Percentiles rank a stretch among this genome's conserved stretches.
Conservation (phyloP, 2,329 filamentous ascomycete species). For the Paramyrothecium roridum region DNA sequence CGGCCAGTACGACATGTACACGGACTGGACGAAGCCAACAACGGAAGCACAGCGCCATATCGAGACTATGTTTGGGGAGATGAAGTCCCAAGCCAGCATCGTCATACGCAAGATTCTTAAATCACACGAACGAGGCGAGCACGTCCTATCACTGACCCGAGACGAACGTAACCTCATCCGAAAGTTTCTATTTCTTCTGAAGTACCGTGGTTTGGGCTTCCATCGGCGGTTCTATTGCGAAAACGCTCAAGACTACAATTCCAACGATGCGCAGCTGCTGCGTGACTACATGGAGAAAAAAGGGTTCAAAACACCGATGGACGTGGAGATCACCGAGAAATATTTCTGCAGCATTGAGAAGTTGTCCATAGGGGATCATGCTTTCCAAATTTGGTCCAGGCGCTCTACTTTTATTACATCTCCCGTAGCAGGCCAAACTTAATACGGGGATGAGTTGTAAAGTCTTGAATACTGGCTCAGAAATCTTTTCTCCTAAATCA, state of each 20-base stretch:
- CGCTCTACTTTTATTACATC: too few relatives aligned
- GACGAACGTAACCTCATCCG: slow-evolving; percentile 31
- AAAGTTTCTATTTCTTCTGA: slow-evolving; percentile 43
- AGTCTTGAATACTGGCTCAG: too few relatives aligned
- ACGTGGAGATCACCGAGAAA: too few relatives aligned
- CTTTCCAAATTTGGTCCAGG: too few relatives aligned
- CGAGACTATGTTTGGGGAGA: slow-evolving; percentile 17
- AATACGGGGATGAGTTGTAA: too few relatives aligned
- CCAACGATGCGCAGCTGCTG: slow-evolving; percentile 16
- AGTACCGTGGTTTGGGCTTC: slow-evolving; percentile 35
- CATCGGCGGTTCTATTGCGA: slow-evolving; percentile 31
- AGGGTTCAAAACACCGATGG: slow-evolving; percentile 15
- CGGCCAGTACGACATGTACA: slow-evolving; percentile 22
- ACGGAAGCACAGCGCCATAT: slow-evolving; percentile 14
- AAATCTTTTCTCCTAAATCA: too few relatives aligned
- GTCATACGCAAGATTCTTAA: slow-evolving; percentile 22
- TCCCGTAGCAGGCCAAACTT: too few relatives aligned
- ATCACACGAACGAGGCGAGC: background rate
- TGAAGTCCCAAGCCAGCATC: slow-evolving; percentile 17
- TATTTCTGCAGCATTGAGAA: too few relatives aligned
- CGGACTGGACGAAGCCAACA: slow-evolving; percentile 10
- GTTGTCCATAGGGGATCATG: too few relatives aligned
- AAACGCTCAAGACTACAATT: slow-evolving; percentile 24
- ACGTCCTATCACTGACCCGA: slow-evolving; percentile 23
- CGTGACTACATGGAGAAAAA: slow-evolving; percentile 18